Evolutionary conservation across 2,329 filamentous ascomycete species (phyloP), one percentile per base, ranked within the genome.

Genomic region (Kalmusia sp.): DNA sequence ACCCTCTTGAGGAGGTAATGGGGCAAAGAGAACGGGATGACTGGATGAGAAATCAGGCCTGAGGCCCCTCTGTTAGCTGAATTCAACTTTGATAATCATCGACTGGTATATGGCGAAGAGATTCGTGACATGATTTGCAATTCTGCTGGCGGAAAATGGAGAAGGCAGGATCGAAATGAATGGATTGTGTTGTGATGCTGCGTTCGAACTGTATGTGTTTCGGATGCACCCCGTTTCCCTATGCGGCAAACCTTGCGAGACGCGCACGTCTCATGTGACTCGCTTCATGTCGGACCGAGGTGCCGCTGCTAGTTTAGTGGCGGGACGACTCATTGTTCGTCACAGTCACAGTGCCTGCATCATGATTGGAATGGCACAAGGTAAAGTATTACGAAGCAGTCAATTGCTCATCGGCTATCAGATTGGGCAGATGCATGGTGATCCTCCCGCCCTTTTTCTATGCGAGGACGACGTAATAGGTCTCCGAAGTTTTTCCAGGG

Each of bases 231-330:
- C 2, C 17, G 47, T 60, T 14, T 34, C 39, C 27, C 30, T 7
- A 45, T 22, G 30, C 14, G 30, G 41, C 11, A 25, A 28, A 34
- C 8, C 41, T 45, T 45, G 41, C 41, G 41, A 45, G 28, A 35
- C 25, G 3, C 9, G n/a, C n/a, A n/a, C n/a, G 12, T 30, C n/a
- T 12, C 1, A 31, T 31, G 12, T 34, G 19, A 31, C 14, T 45
- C 17, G 41, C 6, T 38, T 4, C 11, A 52, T 52, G 45, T 52
- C 55, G 55, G 55, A 40, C 55, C 55, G 55, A 55, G 44, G 51
- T 49, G 33, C 38, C 48, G 38, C 31, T 6, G 25, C 15, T 15
- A 6, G 7, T 25, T 41, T 41, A 17, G 39, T 25, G 8, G 24
- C 19, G 14, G 11, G 21, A 27, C 12, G n/a, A n/a, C n/a, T n/a